phyloP scores from a whole-genome alignment of 768 basidiomycete genomes.

The Boletellus emodensis region DNA sequence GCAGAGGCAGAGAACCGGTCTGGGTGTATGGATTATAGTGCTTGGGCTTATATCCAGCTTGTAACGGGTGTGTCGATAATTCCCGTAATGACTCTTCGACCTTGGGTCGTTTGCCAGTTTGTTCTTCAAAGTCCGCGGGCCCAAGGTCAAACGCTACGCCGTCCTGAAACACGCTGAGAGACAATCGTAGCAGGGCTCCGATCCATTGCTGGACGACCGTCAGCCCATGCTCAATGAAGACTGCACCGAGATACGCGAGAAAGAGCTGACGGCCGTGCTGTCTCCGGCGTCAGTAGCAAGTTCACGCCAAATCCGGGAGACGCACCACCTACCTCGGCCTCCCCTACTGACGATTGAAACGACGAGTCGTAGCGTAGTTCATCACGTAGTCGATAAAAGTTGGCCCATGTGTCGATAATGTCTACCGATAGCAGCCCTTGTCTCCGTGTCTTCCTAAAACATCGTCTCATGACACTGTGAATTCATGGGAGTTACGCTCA shows the following conservation, averaged over 20 bases:
- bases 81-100: slow-evolving; percentile 30
- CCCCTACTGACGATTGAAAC: slow-evolving; percentile 24
- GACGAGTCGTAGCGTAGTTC: slow-evolving; percentile 32
- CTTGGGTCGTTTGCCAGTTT: slow-evolving; percentile 29
- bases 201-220: slow-evolving; percentile 56
- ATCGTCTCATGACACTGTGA: slow-evolving; percentile 21
- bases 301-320: slow-evolving; percentile 11
- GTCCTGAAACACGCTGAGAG: slow-evolving; percentile 18
- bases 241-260: slow-evolving; percentile 63
- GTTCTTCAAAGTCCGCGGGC: slow-evolving; percentile 26
- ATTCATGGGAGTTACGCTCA: slow-evolving; percentile 32
- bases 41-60: slow-evolving; percentile 20
- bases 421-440: slow-evolving; percentile 27
- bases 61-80: slow-evolving; percentile 26
- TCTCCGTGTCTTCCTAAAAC: slow-evolving; percentile 24
- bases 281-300: slow-evolving; percentile 12
- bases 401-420: slow-evolving; percentile 37
- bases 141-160: slow-evolving; percentile 13
- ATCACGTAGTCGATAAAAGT: slow-evolving; percentile 34
- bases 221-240: slow-evolving; percentile 53
- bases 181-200: slow-evolving; percentile 34
- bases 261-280: slow-evolving; percentile 59
- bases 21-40: slow-evolving; percentile 31
- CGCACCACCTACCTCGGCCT: slow-evolving; percentile 37
- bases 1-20: slow-evolving; percentile 8